phyloP scores from a whole-genome alignment of 805 yeast genomes.

The Metschnikowia proteae region DNA sequence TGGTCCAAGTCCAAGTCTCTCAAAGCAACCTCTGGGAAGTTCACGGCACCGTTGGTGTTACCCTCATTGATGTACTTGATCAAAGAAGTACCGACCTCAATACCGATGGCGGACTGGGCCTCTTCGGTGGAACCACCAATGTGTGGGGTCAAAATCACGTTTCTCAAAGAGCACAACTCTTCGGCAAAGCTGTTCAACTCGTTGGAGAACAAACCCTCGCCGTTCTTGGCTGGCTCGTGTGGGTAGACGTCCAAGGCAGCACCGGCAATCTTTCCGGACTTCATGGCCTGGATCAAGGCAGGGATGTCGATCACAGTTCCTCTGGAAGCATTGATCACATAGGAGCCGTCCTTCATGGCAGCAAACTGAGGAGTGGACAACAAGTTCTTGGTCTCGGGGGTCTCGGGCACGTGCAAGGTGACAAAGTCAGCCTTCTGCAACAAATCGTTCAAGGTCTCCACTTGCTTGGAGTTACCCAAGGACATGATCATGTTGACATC shows the following conservation, averaged over 20 bases:
- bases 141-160: slow-evolving; percentile 92
- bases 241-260: slow-evolving; percentile 97
- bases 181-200: slow-evolving; percentile 78
- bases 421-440: slow-evolving; percentile 81
- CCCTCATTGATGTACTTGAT: slow-evolving; percentile 95
- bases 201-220: slow-evolving; percentile 71
- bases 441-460: slow-evolving; percentile 76
- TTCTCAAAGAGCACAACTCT: slow-evolving; percentile 77
- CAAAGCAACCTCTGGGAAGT: slow-evolving; percentile 96
- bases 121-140: slow-evolving; percentile 99
- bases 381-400: slow-evolving; percentile 87
- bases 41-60: slow-evolving; percentile 88
- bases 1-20: slow-evolving; percentile 86
- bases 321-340: slow-evolving; percentile 92
- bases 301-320: slow-evolving; percentile 97
- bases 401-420: slow-evolving; percentile 91
- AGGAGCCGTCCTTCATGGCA: slow-evolving; percentile 94
- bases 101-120: slow-evolving; percentile 96
- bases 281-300: slow-evolving; percentile 86
- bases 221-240: slow-evolving; percentile 95
- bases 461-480: slow-evolving; percentile 95
- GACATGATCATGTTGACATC: slow-evolving; percentile 93
- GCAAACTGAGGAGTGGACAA: slow-evolving; percentile 87
- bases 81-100: slow-evolving; percentile 85
- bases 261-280: slow-evolving; percentile 92